These are phyloP conservation scores for Antrodiella citrinella DNA, from an alignment of 768 basidiomycete genomes.

Conservation along the genomic window DNA sequence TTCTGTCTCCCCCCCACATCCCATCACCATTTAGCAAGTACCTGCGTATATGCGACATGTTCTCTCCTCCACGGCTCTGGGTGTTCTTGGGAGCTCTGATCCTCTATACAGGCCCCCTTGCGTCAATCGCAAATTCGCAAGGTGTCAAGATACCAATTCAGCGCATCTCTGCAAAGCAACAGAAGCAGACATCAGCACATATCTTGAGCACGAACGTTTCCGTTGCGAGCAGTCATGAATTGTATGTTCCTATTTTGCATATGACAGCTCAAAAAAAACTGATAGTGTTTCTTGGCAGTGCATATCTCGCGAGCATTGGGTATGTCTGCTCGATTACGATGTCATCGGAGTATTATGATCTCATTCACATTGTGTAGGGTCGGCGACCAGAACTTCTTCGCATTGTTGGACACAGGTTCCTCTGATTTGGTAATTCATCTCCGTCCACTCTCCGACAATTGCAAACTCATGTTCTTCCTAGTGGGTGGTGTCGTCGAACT, in stretches of 20 bases:
- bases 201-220: conserved; percentile 10
- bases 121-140: not conserved
- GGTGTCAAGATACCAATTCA: conserved; percentile 3
- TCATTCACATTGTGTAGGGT: conserved; percentile 23
- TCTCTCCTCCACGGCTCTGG: too few species aligned
- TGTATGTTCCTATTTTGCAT: conserved; percentile 15
- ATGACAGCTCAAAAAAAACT: not conserved
- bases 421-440: conserved; percentile 38
- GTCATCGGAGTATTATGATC: not conserved
- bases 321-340: conserved; percentile 11
- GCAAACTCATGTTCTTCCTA: conserved; percentile 8
- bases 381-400: conserved; percentile 34
- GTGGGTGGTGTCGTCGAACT: conserved; percentile 47
- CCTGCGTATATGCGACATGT: too few species aligned
- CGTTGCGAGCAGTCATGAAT: conserved; percentile 13
- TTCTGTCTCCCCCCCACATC: too few species aligned
- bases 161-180: conserved; percentile 2
- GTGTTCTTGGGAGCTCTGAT: too few species aligned
- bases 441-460: conserved; percentile 1
- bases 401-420: conserved; percentile 50
- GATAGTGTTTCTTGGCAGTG: too few species aligned
- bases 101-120: not conserved
- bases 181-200: not conserved
- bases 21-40: too few species aligned
- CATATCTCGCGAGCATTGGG: conserved; percentile 33